Evolutionary conservation across 225 moss, liverwort and hornwort species (phyloP).

Genomic region (Polytrichum commune): DNA sequence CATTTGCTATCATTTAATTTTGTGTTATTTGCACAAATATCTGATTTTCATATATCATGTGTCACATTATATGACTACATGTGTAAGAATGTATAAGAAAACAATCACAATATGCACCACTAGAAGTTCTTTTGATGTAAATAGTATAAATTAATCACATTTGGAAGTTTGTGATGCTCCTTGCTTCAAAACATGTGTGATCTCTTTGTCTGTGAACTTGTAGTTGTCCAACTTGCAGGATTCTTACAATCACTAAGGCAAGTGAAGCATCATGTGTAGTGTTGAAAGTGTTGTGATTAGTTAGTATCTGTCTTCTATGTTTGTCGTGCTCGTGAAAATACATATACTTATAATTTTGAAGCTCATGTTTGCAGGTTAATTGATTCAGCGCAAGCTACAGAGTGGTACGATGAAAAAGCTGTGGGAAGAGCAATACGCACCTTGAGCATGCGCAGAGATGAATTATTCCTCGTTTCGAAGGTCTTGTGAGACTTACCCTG

Average conservation of each 20-base stretch:
- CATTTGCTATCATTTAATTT: too few species aligned
- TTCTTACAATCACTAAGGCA: background rate
- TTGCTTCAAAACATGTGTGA: too few species aligned
- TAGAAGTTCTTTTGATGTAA: too few species aligned
- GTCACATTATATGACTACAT: too few species aligned
- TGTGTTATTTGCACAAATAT: too few species aligned
- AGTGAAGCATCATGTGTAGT: background rate
- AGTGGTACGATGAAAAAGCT: slow-evolving; percentile 49
- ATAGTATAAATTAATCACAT: too few species aligned
- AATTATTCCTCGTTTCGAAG: slow-evolving; percentile 48
- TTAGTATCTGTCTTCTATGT: background rate
- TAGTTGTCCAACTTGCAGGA: too few species aligned
- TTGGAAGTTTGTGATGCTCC: too few species aligned
- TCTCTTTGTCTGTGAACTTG: too few species aligned
- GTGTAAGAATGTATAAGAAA: too few species aligned
- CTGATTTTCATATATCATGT: too few species aligned
- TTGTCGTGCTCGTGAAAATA: background rate
- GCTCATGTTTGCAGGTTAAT: slow-evolving; percentile 34
- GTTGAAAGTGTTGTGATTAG: background rate
- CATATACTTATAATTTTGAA: background rate
- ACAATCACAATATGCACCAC: too few species aligned
- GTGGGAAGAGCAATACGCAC: slow-evolving; percentile 36
- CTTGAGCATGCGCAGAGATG: slow-evolving; percentile 24
- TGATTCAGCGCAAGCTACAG: slow-evolving; percentile 46
- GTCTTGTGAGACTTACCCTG: slow-evolving; percentile 6